Conservation (phyloP, 306 rosid species). For the Aeschynomene evenia region DNA sequence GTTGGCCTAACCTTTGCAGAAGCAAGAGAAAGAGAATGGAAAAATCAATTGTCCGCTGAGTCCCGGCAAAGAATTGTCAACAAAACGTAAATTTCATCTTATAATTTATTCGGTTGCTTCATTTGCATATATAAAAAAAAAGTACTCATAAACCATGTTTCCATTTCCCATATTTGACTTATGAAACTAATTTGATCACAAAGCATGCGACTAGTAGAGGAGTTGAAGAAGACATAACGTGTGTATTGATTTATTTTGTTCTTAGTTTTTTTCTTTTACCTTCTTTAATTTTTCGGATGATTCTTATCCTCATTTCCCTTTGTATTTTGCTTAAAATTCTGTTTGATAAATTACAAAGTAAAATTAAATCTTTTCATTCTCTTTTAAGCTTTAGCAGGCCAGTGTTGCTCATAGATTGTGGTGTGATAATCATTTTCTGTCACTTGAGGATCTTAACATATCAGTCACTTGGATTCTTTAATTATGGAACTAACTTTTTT, state of each 20-base stretch:
- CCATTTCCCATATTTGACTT: not conserved
- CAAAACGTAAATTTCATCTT: conserved; percentile 11
- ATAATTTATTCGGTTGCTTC: not conserved
- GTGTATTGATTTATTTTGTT: too few relatives aligned
- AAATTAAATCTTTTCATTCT: not conserved
- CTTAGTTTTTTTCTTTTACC: not conserved
- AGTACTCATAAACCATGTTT: not conserved
- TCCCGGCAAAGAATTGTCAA: conserved; percentile 12
- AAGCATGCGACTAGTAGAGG: not conserved
- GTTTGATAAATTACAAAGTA: not conserved
- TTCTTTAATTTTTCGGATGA: not conserved
- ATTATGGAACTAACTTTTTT: not conserved
- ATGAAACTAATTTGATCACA: not conserved
- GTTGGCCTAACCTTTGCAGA: conserved; percentile 3
- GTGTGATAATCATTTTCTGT: not conserved
- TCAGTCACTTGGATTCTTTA: not conserved
- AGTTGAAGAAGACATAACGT: not conserved
- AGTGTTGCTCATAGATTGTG: not conserved
- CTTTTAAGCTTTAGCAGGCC: conserved; percentile 13
- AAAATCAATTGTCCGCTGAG: not conserved
- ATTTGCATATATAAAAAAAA: not conserved
- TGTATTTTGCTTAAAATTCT: not conserved
- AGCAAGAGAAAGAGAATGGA: not conserved
- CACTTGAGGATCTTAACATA: not conserved
- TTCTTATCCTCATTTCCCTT: not conserved